These are phyloP conservation scores for Flaveria sonorensis DNA, from an alignment of 129 eudicot species.

Conservation along the genomic window DNA sequence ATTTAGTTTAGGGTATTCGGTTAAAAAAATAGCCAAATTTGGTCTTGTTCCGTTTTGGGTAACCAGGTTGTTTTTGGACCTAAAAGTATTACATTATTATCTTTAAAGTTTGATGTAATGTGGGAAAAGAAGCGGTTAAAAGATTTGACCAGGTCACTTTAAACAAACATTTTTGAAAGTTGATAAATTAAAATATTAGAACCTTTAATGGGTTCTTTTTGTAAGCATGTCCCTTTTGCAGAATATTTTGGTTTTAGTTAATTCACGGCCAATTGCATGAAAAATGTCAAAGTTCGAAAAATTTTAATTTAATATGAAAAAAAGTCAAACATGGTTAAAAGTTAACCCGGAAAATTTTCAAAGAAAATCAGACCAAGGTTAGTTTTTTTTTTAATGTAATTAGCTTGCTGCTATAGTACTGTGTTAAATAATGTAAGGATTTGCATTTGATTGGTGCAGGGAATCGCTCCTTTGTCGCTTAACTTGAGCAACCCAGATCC, in stretches of 20 bases:
- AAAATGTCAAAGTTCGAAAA: neutral
- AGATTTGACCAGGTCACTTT: neutral
- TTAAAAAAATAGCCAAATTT: neutral
- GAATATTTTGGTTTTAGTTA: neutral
- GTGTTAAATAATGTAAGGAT: neutral
- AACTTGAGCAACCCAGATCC: slow-evolving; percentile 81
- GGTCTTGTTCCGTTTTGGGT: neutral
- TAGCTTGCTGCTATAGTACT: neutral
- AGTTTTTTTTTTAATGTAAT: neutral
- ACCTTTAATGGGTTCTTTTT: neutral
- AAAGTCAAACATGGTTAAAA: neutral
- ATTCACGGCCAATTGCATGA: neutral
- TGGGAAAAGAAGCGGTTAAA: neutral
- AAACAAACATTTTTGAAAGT: neutral
- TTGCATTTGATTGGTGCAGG: slow-evolving; percentile 48
- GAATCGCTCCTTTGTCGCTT: slow-evolving; percentile 79
- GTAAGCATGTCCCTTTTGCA: neutral
- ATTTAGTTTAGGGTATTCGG: neutral
- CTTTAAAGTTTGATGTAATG: neutral
- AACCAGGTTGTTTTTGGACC: neutral
- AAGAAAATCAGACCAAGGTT: neutral
- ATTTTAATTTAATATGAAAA: neutral
- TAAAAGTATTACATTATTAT: too few relatives aligned
- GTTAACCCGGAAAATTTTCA: neutral
- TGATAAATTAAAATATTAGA: neutral